phyloP scores from a whole-genome alignment of 2,329 filamentous ascomycete genomes.

The Westerdykella aurantiaca region DNA sequence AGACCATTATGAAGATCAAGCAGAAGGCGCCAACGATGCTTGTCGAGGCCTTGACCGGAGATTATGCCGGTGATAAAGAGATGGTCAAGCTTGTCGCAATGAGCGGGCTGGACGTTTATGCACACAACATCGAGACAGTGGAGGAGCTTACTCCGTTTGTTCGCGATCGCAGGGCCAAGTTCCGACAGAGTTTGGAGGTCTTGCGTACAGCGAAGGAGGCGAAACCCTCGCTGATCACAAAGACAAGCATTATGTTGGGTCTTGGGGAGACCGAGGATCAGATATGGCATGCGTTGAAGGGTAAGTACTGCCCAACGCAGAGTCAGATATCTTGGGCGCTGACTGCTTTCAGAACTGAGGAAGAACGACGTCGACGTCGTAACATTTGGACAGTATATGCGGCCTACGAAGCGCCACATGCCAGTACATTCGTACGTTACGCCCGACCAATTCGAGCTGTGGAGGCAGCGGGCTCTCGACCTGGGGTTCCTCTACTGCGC shows the following conservation, averaged over 20 bases:
- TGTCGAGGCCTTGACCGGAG: slow-evolving; percentile 80
- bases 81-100: slow-evolving; percentile 80
- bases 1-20: slow-evolving; percentile 93
- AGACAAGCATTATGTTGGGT: slow-evolving; percentile 96
- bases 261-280: slow-evolving; percentile 88
- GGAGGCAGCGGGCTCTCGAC: slow-evolving; percentile 82
- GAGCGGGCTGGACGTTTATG: slow-evolving; percentile 91
- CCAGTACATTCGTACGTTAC: slow-evolving; percentile 94
- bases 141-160: slow-evolving; percentile 87
- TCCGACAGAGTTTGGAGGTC: slow-evolving; percentile 76
- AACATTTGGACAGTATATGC: slow-evolving; percentile 99
- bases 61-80: slow-evolving; percentile 78
- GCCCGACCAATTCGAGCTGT: slow-evolving; percentile 83
- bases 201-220: slow-evolving; percentile 75
- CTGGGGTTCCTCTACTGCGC: slow-evolving; percentile 97
- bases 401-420: slow-evolving; percentile 95
- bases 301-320: slow-evolving; percentile 39
- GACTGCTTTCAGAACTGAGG: slow-evolving; percentile 57
- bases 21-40: slow-evolving; percentile 62
- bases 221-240: slow-evolving; percentile 79
- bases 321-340: slow-evolving; percentile 3
- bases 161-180: slow-evolving; percentile 81
- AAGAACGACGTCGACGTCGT: slow-evolving; percentile 83
- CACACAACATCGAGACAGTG: slow-evolving; percentile 94
- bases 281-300: slow-evolving; percentile 68